A percentile compares a stretch with the other conserved stretches of the same genome.
Conservation (phyloP, 2,329 filamentous ascomycete genomes). For the Balansia obtecta region DNA sequence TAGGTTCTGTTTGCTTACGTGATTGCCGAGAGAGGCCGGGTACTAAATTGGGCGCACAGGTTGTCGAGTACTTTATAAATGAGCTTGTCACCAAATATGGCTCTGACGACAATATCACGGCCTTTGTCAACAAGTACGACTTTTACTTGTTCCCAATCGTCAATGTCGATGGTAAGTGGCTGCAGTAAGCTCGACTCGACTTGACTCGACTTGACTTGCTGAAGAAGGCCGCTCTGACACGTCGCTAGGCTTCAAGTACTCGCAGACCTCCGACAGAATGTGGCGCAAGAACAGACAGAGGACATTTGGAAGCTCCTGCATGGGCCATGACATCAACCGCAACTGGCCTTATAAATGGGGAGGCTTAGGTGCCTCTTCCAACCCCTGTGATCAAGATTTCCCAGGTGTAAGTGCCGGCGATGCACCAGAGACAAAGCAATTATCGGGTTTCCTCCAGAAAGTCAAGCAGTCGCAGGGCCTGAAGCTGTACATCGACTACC, state of each 20-base stretch:
- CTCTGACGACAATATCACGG: slow-evolving; percentile 22
- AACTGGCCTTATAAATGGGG: slow-evolving; percentile 48
- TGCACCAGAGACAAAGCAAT: slow-evolving; percentile 37
- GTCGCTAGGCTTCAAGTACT: slow-evolving; percentile 42
- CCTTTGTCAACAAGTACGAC: slow-evolving; percentile 48
- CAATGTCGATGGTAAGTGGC: slow-evolving; percentile 42
- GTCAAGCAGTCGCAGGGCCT: slow-evolving; percentile 31
- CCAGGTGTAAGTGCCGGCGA: slow-evolving; percentile 30
- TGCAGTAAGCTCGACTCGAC: background rate
- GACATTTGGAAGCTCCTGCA: slow-evolving; percentile 26
- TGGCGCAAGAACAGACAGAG: slow-evolving; percentile 50
- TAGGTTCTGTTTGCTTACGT: slow-evolving; percentile 11
- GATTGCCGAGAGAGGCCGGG: no score
- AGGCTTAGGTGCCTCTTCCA: slow-evolving; percentile 32
- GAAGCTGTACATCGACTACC: slow-evolving; percentile 52
- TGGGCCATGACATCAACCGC: slow-evolving; percentile 46
- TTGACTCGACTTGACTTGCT: no score
- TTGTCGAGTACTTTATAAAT: slow-evolving; percentile 38
- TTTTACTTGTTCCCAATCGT: slow-evolving; percentile 53
- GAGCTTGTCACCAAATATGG: slow-evolving; percentile 35
- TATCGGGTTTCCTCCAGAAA: slow-evolving; percentile 25
- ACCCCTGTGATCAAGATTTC: slow-evolving; percentile 39
- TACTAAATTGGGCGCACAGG: background rate
- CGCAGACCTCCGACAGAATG: slow-evolving; percentile 41
- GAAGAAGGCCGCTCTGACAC: background rate